phyloP scores from a whole-genome alignment of 2,329 filamentous ascomycete genomes.

The Colletotrichum theobromicola region DNA sequence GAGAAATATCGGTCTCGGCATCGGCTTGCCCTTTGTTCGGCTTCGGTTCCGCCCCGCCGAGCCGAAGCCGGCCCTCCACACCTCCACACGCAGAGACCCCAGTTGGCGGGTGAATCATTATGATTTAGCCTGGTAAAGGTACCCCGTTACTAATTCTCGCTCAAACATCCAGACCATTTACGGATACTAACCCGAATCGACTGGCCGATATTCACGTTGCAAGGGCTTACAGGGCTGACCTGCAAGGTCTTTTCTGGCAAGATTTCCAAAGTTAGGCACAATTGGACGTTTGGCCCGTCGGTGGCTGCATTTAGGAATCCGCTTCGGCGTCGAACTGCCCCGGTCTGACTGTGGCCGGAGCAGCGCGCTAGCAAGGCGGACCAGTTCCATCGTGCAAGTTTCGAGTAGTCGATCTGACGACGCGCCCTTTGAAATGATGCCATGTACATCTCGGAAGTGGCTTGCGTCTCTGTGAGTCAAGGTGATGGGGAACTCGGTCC shows the following conservation, averaged over 20 bases:
- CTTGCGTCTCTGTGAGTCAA: not conserved
- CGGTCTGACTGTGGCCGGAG: not conserved
- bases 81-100: not conserved
- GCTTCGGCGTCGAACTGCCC: not conserved
- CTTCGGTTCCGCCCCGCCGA: not conserved
- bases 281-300: not conserved
- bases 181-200: not conserved
- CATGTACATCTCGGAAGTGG: not conserved
- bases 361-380: not conserved
- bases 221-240: not conserved
- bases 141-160: not conserved
- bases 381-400: not conserved
- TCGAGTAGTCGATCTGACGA: not conserved
- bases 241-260: not conserved
- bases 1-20: not conserved
- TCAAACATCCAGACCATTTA: not conserved
- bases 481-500: not conserved
- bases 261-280: not conserved
- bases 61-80: not conserved
- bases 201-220: not conserved
- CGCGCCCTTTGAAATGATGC: slow-evolving; percentile 19
- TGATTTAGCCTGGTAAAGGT: not conserved
- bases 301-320: not conserved
- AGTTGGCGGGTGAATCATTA: not conserved
- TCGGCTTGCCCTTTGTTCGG: not conserved